Conservation (phyloP, 73 alveolate genomes). For the Paramecium sexaurelia region DNA sequence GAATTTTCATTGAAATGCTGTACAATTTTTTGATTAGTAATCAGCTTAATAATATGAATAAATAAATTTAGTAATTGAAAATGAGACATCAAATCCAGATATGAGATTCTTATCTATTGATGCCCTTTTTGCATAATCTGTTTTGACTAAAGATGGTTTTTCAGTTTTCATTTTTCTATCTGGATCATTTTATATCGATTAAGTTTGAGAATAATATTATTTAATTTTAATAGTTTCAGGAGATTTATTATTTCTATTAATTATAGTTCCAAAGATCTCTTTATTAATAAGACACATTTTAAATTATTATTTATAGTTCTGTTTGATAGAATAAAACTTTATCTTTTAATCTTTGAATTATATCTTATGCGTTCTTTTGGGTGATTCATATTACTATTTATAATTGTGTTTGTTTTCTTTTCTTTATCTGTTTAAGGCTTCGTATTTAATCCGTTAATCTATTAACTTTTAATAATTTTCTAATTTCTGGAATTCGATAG, state of each 20-base stretch:
- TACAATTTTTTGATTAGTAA: not conserved
- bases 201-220: not conserved
- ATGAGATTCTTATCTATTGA: conserved; percentile 1
- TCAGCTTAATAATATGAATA: conserved; percentile 35
- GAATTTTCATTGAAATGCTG: conserved; percentile 39
- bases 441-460: conserved; percentile 40
- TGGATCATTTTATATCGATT: conserved; percentile 18
- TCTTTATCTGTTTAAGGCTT: conserved; percentile 21
- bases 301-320: conserved; percentile 25
- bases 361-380: conserved; percentile 54
- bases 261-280: not conserved
- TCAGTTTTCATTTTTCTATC: conserved; percentile 53
- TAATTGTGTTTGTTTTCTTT: conserved; percentile 53
- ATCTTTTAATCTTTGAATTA: conserved; percentile 43
- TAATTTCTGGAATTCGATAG: not conserved
- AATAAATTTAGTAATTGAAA: conserved; percentile 26
- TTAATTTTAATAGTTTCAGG: conserved; percentile 30
- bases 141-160: not conserved
- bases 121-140: not conserved
- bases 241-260: not conserved
- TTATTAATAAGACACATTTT: not conserved
- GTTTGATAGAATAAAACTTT: not conserved
- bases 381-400: conserved; percentile 32
- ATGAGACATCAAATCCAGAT: conserved; percentile 53
- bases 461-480: not conserved